Evolutionary conservation across 2,329 filamentous ascomycete genomes (phyloP).

Genomic region (Hypoxylon sp.): DNA sequence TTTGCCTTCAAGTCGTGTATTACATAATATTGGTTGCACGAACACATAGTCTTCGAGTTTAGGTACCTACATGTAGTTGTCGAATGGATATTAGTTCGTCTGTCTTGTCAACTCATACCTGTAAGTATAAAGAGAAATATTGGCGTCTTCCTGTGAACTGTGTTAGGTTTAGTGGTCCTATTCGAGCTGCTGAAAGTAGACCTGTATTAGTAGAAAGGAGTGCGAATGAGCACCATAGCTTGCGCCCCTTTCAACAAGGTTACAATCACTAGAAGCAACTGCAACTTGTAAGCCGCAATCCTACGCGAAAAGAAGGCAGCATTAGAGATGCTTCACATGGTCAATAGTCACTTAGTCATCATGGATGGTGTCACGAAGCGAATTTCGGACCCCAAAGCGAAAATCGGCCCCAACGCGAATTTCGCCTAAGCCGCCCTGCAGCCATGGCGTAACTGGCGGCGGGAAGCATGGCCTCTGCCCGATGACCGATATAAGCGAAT

Average conservation of each 20-base stretch:
- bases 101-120: no score
- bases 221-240: neutral
- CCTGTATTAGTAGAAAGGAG: neutral
- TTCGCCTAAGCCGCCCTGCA: slow-evolving; percentile 19
- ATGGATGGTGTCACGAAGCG: slow-evolving; percentile 13
- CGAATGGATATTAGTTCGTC: no score
- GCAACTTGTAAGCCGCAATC: neutral
- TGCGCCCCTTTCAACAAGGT: neutral
- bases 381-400: slow-evolving; percentile 31
- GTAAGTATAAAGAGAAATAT: no score
- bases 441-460: slow-evolving; percentile 13
- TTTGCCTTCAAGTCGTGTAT: neutral
- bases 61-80: no score
- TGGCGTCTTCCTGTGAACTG: neutral
- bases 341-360: neutral
- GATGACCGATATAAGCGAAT: slow-evolving; percentile 18
- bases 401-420: slow-evolving; percentile 35
- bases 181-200: neutral
- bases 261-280: neutral
- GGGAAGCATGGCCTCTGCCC: slow-evolving; percentile 8
- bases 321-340: neutral
- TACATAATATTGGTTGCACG: neutral
- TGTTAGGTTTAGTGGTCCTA: neutral
- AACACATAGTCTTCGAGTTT: no score
- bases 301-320: neutral